Evolutionary conservation across 805 yeast species (phyloP), one percentile per base, ranked within the genome.

Genomic region (Metschnikowia corniflorae): DNA sequence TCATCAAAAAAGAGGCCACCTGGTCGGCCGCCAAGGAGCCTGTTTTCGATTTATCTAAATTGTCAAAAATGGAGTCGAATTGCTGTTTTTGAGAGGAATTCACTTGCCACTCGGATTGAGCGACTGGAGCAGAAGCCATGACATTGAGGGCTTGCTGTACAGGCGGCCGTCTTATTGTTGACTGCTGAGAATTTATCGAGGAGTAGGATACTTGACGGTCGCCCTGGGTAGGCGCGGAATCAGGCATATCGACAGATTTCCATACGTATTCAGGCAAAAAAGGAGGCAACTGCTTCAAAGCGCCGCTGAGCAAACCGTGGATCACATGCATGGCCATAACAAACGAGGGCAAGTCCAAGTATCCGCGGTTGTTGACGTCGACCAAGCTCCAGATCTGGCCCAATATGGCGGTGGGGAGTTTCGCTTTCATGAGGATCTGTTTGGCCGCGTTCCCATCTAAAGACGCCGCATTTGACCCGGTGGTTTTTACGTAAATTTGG

Each of bases 321-420:
- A 93, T 86, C 55, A 93, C 71, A 61, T 86, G 95, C 98, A 93
- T 91, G 6, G 97, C 97, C 51, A 91, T 76, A 29, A 86, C 77
- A 51, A 93, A 93, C 56, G 86, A 89, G 12, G 80, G 72, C 54
- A 80, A 75, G 39, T 75, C 71, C 50, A 93, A 75, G 38, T 75
- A 69, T 5, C 98, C 98, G 2, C 75, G 62, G 49, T 80, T 80
- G 36, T 75, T 73, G 43, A 79, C 77, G 57, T 93, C 98, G 29
- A 85, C 93, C 39, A 91, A 68, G 36, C 75, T 75, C 98, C 98
- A 93, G 41, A 93, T 81, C 55, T 81, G 83, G 39, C 94, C 95
- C 43, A 93, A 68, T 2, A 79, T 73, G 17, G 75, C 75, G 23
- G 81, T 82, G 18, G 95, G 87, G 39, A 93, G 67, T 47, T 83